Base-by-base conservation (phyloP, 352 stramenopile species). In the Pythium myriotylum region DNA sequence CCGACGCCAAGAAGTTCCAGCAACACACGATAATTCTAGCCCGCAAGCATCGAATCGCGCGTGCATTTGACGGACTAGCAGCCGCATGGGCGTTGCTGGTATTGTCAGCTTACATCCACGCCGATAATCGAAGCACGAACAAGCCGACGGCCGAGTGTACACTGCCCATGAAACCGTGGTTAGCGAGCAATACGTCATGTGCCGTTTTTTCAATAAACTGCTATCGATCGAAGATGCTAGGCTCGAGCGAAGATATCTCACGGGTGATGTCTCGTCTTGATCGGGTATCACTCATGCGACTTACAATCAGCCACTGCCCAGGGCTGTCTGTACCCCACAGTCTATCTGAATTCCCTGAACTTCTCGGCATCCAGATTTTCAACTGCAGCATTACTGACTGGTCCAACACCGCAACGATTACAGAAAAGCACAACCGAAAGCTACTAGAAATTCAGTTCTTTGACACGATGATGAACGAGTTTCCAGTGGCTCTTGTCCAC, bases 151-250 rank as follows among this genome's bases (percentile, higher is more conserved):
- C n/a, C 23, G 19, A 42, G 16, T 65, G 57, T 37, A 5, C 10
- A 1, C 27, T 57, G 16, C 39, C 43, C n/a, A 53, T 59, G 26
- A 46, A 12, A 7, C 59, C 59, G 35, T 67, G 59, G 59, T 56
- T 67, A 19, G 52, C 42, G 3, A 23, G 22, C 9, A 54, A 62
- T 19, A 29, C 26, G 16, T 49, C 59, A 16, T 67, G 59, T 17
- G 32, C 45, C 13, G 59, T 67, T 4, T 58, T 70, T 39, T 20
- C 59, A 10, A 42, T 70, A 22, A 65, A 70, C 48, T 70, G 62
- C 37, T 46, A 62, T 33, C 49, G 51, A 4, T 32, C 50, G 23
- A 52, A 37, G 23, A 29, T 56, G 9, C 6, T 16, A 10, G 63
- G 57, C 4, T 19, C 24, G 8, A 33, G 14, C 4, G 23, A 26